A percentile compares a stretch with the other conserved stretches of the same genome.
Evolutionary conservation across 2,329 filamentous ascomycete species (phyloP).

Genomic region (Botrytis hyacinthi): DNA sequence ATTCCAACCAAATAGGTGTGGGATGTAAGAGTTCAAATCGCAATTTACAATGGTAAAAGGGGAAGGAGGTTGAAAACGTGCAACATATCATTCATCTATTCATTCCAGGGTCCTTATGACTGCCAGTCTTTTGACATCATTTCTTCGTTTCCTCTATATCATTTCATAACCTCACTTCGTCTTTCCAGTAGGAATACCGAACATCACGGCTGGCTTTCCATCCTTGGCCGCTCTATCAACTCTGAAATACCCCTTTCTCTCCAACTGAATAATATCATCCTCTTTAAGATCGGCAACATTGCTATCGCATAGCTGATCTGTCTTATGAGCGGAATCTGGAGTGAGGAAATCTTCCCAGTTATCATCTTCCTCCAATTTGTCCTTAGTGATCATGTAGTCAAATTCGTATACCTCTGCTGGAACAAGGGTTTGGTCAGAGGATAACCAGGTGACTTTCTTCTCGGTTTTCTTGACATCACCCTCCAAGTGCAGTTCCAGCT

Average conservation of each 20-base stretch:
- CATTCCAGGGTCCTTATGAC: not conserved
- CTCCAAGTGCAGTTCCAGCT: slow-evolving; percentile 83
- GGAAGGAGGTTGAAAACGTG: not conserved
- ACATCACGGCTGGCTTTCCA: slow-evolving; percentile 61
- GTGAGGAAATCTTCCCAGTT: slow-evolving; percentile 78
- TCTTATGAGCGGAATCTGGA: slow-evolving; percentile 69
- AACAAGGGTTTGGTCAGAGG: slow-evolving; percentile 73
- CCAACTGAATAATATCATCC: slow-evolving; percentile 92
- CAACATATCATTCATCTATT: not conserved
- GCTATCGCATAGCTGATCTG: slow-evolving; percentile 74
- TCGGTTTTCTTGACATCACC: slow-evolving; percentile 93
- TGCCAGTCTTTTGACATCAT: slow-evolving; percentile 6
- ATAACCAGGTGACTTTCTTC: slow-evolving; percentile 96
- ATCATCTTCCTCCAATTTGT: slow-evolving; percentile 87
- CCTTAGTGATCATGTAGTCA: slow-evolving; percentile 92
- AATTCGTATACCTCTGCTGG: slow-evolving; percentile 89
- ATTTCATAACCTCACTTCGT: slow-evolving; percentile 29
- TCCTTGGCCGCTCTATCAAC: slow-evolving; percentile 66
- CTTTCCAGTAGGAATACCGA: slow-evolving; percentile 70
- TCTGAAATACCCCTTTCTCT: slow-evolving; percentile 88
- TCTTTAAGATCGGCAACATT: slow-evolving; percentile 76
- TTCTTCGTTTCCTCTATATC: not conserved
- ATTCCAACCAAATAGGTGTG: not conserved
- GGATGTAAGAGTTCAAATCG: not conserved
- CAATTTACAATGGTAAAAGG: not conserved